A percentile compares a stretch with the other conserved stretches of the same genome.
Conservation (phyloP, 805 yeast genomes). For the Helenozyma rhizophorensis region DNA sequence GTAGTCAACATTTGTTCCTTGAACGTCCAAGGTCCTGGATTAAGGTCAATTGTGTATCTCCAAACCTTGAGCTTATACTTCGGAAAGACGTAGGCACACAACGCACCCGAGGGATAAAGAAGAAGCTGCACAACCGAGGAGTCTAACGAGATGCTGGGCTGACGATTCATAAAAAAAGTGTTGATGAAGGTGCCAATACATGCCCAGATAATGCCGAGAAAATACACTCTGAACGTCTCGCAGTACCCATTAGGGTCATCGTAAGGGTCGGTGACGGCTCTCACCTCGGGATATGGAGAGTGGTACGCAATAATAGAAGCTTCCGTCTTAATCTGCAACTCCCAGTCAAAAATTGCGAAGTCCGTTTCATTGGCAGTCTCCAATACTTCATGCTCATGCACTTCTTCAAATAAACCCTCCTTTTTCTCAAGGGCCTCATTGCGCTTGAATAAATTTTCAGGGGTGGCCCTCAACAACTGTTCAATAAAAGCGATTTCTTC, state of each 20-base stretch:
- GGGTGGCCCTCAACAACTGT: no score
- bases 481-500: no score
- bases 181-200: constrained; percentile 13
- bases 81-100: constrained; percentile 40
- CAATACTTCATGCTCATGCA: no score
- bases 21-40: constrained; percentile 61
- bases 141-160: constrained; percentile 12
- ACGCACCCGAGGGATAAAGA: constrained; percentile 23
- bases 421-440: no score
- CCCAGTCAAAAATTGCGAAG: constrained; percentile 25
- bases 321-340: constrained; percentile 28
- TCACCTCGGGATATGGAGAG: constrained; percentile 39
- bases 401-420: no score
- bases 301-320: constrained; percentile 33
- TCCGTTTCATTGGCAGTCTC: no score
- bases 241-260: constrained; percentile 31
- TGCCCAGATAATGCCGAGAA: constrained; percentile 28
- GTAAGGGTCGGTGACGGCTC: constrained; percentile 37
- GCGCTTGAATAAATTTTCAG: no score
- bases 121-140: constrained; percentile 15
- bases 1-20: constrained; percentile 68
- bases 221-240: constrained; percentile 35
- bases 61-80: constrained; percentile 24
- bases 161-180: constrained; percentile 15
- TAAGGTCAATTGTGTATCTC: constrained; percentile 39